These are phyloP conservation scores for Microstroma glucosiphilum DNA, from an alignment of 1,284 basidiomycete genomes.

Conservation along the genomic window DNA sequence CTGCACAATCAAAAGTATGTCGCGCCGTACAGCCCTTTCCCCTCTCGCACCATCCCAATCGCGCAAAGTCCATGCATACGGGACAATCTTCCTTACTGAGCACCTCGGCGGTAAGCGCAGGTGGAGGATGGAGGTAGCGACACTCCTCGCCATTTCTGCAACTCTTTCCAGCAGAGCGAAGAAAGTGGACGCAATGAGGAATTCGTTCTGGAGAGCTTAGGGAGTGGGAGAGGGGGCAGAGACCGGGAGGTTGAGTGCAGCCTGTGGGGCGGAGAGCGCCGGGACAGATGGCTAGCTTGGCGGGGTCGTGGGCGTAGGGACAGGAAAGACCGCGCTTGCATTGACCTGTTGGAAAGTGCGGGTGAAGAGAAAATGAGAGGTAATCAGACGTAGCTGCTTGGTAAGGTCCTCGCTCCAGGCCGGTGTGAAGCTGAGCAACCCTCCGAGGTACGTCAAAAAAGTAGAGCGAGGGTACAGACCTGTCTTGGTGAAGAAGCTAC, in stretches of 20 bases:
- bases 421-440: no score
- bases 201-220: constrained; percentile 24
- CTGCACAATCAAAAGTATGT: constrained; percentile 47
- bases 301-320: constrained; percentile 40
- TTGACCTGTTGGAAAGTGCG: constrained; percentile 20
- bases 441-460: neutral
- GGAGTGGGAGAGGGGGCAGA: constrained; percentile 42
- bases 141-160: constrained; percentile 44
- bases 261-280: constrained; percentile 34
- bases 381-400: no score
- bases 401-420: no score
- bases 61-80: constrained; percentile 36
- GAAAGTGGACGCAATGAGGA: constrained; percentile 47
- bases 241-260: constrained; percentile 32
- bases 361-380: neutral
- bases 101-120: constrained; percentile 1
- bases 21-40: constrained; percentile 30
- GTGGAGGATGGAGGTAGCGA: constrained; percentile 33
- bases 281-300: constrained; percentile 43
- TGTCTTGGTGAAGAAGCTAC: constrained; percentile 38
- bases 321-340: constrained; percentile 45
- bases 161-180: constrained; percentile 17
- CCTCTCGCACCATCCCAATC: constrained; percentile 42
- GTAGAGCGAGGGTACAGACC: constrained; percentile 12
- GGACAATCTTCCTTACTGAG: constrained; percentile 13